phyloP scores from a whole-genome alignment of 2,329 filamentous ascomycete species.

The Colletotrichum somersetense region DNA sequence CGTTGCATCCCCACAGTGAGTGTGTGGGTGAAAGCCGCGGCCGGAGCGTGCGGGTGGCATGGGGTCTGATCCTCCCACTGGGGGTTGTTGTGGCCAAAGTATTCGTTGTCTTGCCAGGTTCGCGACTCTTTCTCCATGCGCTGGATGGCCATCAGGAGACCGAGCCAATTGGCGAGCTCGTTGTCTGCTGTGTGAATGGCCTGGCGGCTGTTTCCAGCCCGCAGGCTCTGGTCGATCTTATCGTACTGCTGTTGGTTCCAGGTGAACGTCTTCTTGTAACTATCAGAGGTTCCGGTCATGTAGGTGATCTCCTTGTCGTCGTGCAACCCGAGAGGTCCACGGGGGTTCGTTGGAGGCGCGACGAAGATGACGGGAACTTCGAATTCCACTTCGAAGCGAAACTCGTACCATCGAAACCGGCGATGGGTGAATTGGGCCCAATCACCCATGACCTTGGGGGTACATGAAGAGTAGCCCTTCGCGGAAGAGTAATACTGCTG shows the following conservation, averaged over 20 bases:
- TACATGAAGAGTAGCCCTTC: conserved; percentile 31
- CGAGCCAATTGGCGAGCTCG: conserved; percentile 31
- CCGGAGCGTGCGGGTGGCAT: conserved; percentile 10
- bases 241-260: conserved; percentile 31
- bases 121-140: conserved; percentile 38
- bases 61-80: conserved; percentile 25
- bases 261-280: conserved; percentile 32
- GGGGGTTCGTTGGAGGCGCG: conserved; percentile 23
- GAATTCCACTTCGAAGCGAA: conserved; percentile 38
- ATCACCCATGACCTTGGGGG: conserved; percentile 30
- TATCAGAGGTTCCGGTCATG: conserved; percentile 32
- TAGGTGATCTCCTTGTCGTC: conserved; percentile 32
- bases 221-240: conserved; percentile 8
- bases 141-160: conserved; percentile 38
- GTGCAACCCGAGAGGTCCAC: conserved; percentile 22
- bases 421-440: conserved; percentile 34
- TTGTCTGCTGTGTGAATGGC: conserved; percentile 40
- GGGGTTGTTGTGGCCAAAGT: conserved; percentile 19
- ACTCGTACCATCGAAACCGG: conserved; percentile 38
- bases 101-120: conserved; percentile 32
- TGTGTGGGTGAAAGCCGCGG: background rate
- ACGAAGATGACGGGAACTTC: conserved; percentile 38
- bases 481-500: conserved; percentile 37
- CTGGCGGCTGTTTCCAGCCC: conserved; percentile 26
- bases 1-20: conserved; percentile 36